Conservation (phyloP, 2,329 filamentous ascomycete species). For the Grosmannia huntii region DNA sequence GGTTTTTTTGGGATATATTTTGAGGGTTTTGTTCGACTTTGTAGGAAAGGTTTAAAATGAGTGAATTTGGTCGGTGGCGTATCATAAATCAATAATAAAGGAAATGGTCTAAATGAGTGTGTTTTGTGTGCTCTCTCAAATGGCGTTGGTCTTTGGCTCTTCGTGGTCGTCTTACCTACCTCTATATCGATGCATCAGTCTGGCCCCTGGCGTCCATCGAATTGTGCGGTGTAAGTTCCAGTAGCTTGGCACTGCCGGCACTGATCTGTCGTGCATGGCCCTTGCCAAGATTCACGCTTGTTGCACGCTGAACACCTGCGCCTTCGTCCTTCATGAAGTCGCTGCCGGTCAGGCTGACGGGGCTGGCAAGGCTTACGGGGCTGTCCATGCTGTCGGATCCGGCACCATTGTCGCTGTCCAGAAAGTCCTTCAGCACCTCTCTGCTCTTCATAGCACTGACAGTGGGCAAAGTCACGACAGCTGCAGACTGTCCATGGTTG, state of each 20-base stretch:
- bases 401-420: slow-evolving; percentile 24
- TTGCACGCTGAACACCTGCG: slow-evolving; percentile 46
- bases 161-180: not conserved
- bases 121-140: not conserved
- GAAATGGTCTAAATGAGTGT: slow-evolving; percentile 7
- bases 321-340: slow-evolving; percentile 20
- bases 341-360: slow-evolving; percentile 9
- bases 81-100: slow-evolving; percentile 2
- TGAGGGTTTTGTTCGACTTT: not conserved
- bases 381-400: slow-evolving; percentile 3
- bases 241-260: slow-evolving; percentile 61
- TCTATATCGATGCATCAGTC: slow-evolving; percentile 3
- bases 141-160: not conserved
- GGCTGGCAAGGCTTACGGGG: slow-evolving; percentile 6
- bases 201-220: slow-evolving; percentile 35
- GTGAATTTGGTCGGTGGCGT: slow-evolving; percentile 18
- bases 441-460: slow-evolving; percentile 36
- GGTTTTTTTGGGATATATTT: slow-evolving; percentile 7
- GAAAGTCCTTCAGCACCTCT: slow-evolving; percentile 34
- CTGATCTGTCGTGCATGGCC: slow-evolving; percentile 60
- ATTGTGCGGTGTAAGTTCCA: slow-evolving; percentile 49
- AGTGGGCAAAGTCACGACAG: slow-evolving; percentile 38
- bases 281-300: slow-evolving; percentile 54
- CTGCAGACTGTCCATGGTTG: slow-evolving; percentile 31
- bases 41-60: slow-evolving; percentile 15